These are phyloP conservation scores for Torrubiella hemipterigena DNA, from an alignment of 2,329 filamentous ascomycete species.

Conservation along the genomic window DNA sequence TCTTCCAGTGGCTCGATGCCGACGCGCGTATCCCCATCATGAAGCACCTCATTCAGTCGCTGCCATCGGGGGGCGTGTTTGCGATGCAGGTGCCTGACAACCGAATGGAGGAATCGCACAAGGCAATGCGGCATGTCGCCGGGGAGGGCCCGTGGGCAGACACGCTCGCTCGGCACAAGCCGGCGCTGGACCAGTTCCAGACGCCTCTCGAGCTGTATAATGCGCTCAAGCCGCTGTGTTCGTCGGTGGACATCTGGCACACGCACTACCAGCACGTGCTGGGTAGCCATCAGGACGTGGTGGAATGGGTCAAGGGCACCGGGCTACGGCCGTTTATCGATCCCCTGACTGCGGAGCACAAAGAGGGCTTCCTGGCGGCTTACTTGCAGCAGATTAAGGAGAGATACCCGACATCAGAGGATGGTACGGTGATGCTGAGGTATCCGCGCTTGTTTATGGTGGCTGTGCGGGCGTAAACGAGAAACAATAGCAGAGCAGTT, in stretches of 20 bases:
- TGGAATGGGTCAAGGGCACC: conserved; percentile 49
- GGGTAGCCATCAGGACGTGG: conserved; percentile 32
- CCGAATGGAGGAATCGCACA: conserved; percentile 33
- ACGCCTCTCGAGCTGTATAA: conserved; percentile 34
- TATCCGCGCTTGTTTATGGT: conserved; percentile 47
- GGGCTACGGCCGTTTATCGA: conserved; percentile 44
- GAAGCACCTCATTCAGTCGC: conserved; percentile 24
- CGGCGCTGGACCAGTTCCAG: conserved; percentile 35
- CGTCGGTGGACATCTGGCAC: conserved; percentile 38
- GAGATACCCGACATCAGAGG: conserved; percentile 28
- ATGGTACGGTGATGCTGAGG: conserved; percentile 41
- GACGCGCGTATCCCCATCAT: conserved; percentile 31
- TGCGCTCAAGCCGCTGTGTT: conserved; percentile 27
- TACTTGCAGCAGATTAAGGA: conserved; percentile 32
- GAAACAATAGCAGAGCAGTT: too few relatives aligned
- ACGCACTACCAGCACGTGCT: conserved; percentile 41
- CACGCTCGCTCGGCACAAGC: conserved; percentile 14
- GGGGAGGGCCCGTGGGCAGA: conserved; percentile 23
- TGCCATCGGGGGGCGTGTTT: conserved; percentile 32
- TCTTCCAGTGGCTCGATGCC: conserved; percentile 43
- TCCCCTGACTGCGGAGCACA: conserved; percentile 26
- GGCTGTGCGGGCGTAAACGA: conserved; percentile 12
- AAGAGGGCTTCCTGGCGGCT: conserved; percentile 27
- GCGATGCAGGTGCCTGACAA: conserved; percentile 42
- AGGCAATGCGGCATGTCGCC: conserved; percentile 33